Base-by-base conservation (phyloP, 73 alveolate genomes). In the Uronychia setigera region DNA sequence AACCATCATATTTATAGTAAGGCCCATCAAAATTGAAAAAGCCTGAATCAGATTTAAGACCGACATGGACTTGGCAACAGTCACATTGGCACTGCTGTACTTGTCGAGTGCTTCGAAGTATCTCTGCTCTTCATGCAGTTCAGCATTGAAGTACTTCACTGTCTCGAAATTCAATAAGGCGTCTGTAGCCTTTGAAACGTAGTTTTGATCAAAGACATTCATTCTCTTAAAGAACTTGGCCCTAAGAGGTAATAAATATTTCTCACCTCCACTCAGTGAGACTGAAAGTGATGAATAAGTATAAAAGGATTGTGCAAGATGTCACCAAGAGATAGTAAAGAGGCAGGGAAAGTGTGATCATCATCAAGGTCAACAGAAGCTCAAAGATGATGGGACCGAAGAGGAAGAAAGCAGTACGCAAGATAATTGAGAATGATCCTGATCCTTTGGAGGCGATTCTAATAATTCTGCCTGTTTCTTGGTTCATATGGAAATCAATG, bases 141-240 rank as follows among this genome's bases (percentile, higher is more conserved):
- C 94, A 0, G 93, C 95, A 80, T 92, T 92, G 81, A 84, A 88
- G 74, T 84, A 84, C 84, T 89, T 92, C 60, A 92, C 97, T 13
- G 97, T 85, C 86, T 92, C 97, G 85, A 84, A 92, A 75, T 92
- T 92, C 32, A 82, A 84, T 31, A 92, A 81, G 29, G 97, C 77
- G 35, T 92, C 97, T 0, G 96, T 88, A 27, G 96, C 96, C 82
- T 91, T 91, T 59, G 80, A 79, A 60, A 27, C 30, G 84, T 87
- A 91, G 31, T 60, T 86, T 60, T 88, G 58, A 75, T 91, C 94
- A 31, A 31, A 32, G 13, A 33, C 86, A 25, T 88, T 84, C 77
- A 79, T 29, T 1, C 14, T n/a, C 35, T 86, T 87, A 78, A 87
- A 90, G 80, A 59, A 76, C 60, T 81, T 80, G 32, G 92, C 91